Evolutionary conservation across 768 basidiomycete species (phyloP).

Genomic region (Lentinula guzmanii): DNA sequence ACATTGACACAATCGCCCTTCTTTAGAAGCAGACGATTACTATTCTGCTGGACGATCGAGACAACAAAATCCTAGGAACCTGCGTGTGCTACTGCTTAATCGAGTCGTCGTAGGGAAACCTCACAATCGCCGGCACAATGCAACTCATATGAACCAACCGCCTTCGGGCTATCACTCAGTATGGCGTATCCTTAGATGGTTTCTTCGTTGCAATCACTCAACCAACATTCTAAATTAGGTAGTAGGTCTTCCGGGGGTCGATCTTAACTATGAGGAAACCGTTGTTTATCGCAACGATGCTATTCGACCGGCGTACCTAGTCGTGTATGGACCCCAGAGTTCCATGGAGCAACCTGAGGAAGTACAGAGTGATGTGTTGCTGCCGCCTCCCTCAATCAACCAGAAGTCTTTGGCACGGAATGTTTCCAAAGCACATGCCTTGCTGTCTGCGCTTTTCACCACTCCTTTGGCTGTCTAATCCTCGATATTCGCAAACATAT

Average conservation of each 20-base stretch:
- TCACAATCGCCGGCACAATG: conserved; percentile 43
- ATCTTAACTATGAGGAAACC: conserved; percentile 66
- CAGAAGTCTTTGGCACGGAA: conserved; percentile 3
- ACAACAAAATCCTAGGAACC: conserved; percentile 31
- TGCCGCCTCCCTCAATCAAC: neutral
- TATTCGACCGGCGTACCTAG: conserved; percentile 57
- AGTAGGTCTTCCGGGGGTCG: conserved; percentile 55
- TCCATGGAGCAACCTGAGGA: neutral
- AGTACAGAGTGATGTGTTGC: neutral
- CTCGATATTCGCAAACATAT: neutral
- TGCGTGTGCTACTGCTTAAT: conserved; percentile 49
- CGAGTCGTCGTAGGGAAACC: conserved; percentile 63
- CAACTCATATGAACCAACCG: conserved; percentile 38
- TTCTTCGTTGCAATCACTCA: neutral
- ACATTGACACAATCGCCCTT: neutral
- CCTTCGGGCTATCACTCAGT: conserved; percentile 61
- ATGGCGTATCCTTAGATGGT: conserved; percentile 8
- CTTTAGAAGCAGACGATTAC: conserved; percentile 64
- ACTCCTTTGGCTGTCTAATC: conserved; percentile 35
- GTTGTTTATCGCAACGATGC: conserved; percentile 65
- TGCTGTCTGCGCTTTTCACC: conserved; percentile 37
- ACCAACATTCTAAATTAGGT: conserved; percentile 31
- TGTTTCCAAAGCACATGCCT: conserved; percentile 25
- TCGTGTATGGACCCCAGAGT: conserved; percentile 40
- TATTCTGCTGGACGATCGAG: conserved; percentile 12